Base-by-base conservation (phyloP, 2,329 filamentous ascomycete species). In the Bertia moriformis region DNA sequence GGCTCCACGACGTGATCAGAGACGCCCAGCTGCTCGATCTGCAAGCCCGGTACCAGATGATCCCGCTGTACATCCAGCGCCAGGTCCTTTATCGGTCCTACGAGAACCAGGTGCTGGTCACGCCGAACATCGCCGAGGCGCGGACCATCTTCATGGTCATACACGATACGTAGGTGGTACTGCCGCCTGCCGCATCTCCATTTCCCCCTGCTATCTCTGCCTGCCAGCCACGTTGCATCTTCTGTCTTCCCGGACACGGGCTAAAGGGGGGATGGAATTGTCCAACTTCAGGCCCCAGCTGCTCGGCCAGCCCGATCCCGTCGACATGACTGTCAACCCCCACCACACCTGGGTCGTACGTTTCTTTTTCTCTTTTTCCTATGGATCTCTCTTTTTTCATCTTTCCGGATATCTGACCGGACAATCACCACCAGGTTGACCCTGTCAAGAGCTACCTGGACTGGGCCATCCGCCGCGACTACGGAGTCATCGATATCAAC, bases 261-360 rank as follows among this genome's bases (percentile, higher is more conserved):
- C 43, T 38, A 44, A 44, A n/a, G n/a, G n/a, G n/a, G n/a, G n/a
- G 41, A 39, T 39, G 40, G 43, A 39, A 45, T 48, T 42, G 46
- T 46, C 29, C 22, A 39, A 35, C 32, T 24, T 19, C 43, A 81
- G 80, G n/a, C 82, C 83, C 3, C 76, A 83, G 48, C 56, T 88
- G 10, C 63, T 80, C 44, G 80, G 73, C 4, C 69, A 81, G 44
- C 70, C 78, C 10, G 72, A 86, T 54, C 66, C 70, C 1, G 58
- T 79, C n/a, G 82, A 84, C 39, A 83, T 83, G 39, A 73, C 69
- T 24, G 59, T 93, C 3, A 83, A 91, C 47, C 62, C 83, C 2
- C 87, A 95, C 51, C 94, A 95, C 51, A 75, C 82, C 4, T 94
- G 83, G 74, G 66, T 95, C 50, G 88, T 93, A 68, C 60, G 83